These are phyloP conservation scores for Mrakia frigida DNA, from an alignment of 768 basidiomycete genomes.

Conservation along the genomic window DNA sequence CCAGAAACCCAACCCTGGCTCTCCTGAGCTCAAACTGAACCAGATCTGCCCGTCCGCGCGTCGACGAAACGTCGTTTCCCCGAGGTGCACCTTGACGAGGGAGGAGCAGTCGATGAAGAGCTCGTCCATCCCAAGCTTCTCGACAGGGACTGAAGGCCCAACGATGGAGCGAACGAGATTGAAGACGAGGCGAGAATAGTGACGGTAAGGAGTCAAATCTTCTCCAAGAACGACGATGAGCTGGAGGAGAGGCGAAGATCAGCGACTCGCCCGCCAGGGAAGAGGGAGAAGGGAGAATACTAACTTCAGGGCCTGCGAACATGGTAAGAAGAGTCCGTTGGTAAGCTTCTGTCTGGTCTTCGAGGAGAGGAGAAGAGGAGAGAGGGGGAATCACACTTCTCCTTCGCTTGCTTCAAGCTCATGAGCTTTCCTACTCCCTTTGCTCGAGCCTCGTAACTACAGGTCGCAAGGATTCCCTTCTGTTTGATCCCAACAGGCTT, in stretches of 20 bases:
- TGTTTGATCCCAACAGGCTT: constrained; percentile 36
- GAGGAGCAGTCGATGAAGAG: constrained; percentile 37
- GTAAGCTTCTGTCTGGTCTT: background rate
- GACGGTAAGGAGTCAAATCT: constrained; percentile 37
- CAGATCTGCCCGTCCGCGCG: constrained; percentile 2
- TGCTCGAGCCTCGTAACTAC: constrained; percentile 36
- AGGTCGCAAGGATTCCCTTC: constrained; percentile 36
- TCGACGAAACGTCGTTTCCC: background rate
- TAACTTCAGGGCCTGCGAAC: background rate
- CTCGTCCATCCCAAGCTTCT: constrained; percentile 38
- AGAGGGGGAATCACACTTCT: constrained; percentile 18
- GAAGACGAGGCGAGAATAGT: constrained; percentile 33
- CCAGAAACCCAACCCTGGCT: constrained; percentile 17
- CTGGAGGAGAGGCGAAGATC: background rate
- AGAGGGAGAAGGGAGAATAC: background rate
- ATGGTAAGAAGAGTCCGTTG: background rate
- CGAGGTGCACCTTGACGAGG: constrained; percentile 32
- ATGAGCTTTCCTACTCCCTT: constrained; percentile 36
- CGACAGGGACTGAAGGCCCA: constrained; percentile 21
- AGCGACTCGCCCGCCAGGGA: too few relatives aligned
- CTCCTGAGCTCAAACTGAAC: constrained; percentile 7
- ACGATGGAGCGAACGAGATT: constrained; percentile 33
- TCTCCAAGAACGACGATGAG: constrained; percentile 37
- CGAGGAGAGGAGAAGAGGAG: background rate
- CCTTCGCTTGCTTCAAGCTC: constrained; percentile 33